These are phyloP conservation scores for Cyclotella cryptica DNA, from an alignment of 108 stramenopile genomes.

Conservation along the genomic window DNA sequence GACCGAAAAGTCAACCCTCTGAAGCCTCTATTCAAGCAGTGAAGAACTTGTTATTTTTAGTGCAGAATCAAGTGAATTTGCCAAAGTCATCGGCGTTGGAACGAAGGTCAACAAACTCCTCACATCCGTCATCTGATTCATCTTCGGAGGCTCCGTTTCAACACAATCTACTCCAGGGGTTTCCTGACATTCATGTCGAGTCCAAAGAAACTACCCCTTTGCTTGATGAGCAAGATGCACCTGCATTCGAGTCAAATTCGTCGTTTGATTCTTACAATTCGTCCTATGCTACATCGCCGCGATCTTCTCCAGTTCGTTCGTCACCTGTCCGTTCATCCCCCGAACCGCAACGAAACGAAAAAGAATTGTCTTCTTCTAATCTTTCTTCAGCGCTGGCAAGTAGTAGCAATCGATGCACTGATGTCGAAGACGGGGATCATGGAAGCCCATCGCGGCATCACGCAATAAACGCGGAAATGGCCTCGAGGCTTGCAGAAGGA, in stretches of 20 bases:
- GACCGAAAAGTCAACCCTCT: constrained; percentile 26
- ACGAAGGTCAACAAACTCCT: not conserved
- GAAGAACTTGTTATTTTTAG: constrained; percentile 26
- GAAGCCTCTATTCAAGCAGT: constrained; percentile 37
- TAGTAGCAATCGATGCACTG: not conserved
- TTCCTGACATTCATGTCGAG: not conserved
- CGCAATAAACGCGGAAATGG: constrained; percentile 65
- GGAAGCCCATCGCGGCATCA: not conserved
- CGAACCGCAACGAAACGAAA: not conserved
- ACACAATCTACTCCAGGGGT: not conserved
- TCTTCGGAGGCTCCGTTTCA: not conserved
- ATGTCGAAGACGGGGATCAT: not conserved
- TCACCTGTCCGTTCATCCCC: not conserved
- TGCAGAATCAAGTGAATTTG: constrained; percentile 19
- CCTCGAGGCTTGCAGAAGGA: constrained; percentile 84
- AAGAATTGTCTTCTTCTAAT: not conserved
- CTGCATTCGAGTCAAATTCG: not conserved
- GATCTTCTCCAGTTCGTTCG: constrained; percentile 17
- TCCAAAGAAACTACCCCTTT: not conserved
- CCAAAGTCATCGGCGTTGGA: constrained; percentile 7
- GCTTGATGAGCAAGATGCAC: not conserved
- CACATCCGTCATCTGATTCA: constrained; percentile 10
- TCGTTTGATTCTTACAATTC: constrained; percentile 26
- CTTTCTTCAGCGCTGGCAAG: not conserved
- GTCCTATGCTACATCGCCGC: not conserved